Evolutionary conservation across 306 rosid genomes (phyloP), one percentile per base, ranked within the genome.

Genomic region (Quercus variabilis): DNA sequence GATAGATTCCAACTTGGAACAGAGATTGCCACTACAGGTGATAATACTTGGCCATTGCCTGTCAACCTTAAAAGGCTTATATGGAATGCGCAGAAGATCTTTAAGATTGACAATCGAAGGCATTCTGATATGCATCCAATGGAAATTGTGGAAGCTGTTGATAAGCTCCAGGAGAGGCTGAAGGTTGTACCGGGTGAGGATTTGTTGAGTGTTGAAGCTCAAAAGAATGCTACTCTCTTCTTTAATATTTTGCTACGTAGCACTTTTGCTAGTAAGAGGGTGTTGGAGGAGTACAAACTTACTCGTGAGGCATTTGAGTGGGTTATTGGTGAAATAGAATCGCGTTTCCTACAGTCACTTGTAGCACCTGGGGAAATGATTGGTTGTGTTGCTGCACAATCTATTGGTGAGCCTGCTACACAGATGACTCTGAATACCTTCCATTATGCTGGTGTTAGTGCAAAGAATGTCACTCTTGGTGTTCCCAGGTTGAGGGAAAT

Each of bases 371-470:
- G 99, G 7, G 99, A 95, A 86, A 95, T 95, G 99, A 95, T 95
- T 83, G 99, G 99, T 60, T 93, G 98, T 67, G 96, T 95, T 49
- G 99, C 99, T 69, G 99, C 99, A 51, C 99, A 95, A 71, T 95
- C 97, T 62, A 95, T 95, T 74, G 99, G 99, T 76, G 98, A 95
- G 67, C 99, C 99, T 65, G 99, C 99, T 25, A 95, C 99, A 76
- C 99, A 95, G 91, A 95, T 95, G 99, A 95, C 99, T 69, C 93
- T 95, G n/a, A 95, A 95, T 88, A 95, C 99, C 71, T 95, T 95
- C 84, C 99, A 95, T 54, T 95, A 91, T 83, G 99, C 99, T 79
- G 99, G 99, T 91, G 99, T 95, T 59, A 95, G 99, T 91, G 99
- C 99, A 59, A 95, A 95, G 92, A 95, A 95, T 43, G 99, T 95